A percentile compares a stretch with the other conserved stretches of the same genome.
These are phyloP conservation scores for Xylaria sp. DNA, from an alignment of 2,329 filamentous ascomycete species.

Conservation along the genomic window DNA sequence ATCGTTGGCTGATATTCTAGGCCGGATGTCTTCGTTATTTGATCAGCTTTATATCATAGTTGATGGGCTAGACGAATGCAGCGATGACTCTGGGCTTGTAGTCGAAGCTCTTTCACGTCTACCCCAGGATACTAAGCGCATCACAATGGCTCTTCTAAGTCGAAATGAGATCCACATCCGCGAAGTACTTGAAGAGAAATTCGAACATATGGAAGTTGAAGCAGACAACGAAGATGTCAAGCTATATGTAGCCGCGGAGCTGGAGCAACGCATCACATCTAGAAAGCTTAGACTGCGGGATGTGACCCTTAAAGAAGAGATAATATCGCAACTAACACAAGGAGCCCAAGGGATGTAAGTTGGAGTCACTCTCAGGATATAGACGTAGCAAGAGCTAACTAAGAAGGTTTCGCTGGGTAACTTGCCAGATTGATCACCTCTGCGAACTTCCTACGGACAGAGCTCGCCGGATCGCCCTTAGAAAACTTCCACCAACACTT, in stretches of 20 bases:
- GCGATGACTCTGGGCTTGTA: neutral
- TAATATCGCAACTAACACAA: neutral
- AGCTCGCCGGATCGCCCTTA: neutral
- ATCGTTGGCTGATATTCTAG: neutral
- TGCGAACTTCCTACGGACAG: neutral
- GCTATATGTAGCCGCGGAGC: neutral
- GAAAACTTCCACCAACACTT: neutral
- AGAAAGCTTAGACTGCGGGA: neutral
- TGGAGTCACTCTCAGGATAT: neutral
- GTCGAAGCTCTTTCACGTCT: neutral
- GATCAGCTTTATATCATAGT: neutral
- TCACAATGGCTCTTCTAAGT: neutral
- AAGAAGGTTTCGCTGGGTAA: neutral
- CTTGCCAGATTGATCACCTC: neutral
- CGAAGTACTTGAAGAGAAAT: neutral
- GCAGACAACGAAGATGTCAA: neutral
- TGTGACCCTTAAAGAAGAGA: neutral
- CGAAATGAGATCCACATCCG: neutral
- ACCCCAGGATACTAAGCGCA: neutral
- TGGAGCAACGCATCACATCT: neutral
- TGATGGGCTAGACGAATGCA: neutral
- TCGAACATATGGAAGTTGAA: neutral
- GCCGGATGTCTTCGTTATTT: neutral
- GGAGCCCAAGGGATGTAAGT: constrained; percentile 1
- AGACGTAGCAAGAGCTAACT: neutral